Evolutionary conservation across 768 basidiomycete genomes (phyloP).

Genomic region (Strobilomyces dryophilus): DNA sequence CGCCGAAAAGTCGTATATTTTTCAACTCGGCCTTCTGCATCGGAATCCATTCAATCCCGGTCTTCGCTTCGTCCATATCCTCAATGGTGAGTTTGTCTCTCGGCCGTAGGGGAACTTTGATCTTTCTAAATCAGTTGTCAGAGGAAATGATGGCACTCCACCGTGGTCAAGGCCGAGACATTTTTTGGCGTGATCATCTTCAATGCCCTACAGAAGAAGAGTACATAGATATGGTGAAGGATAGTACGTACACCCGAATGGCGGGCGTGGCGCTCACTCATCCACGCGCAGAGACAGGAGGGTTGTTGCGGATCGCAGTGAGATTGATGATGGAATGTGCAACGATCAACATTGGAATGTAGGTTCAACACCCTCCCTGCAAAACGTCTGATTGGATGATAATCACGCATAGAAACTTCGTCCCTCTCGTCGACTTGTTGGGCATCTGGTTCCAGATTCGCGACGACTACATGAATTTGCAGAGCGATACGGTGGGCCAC

Average conservation of each 20-base stretch:
- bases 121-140: constrained; percentile 8
- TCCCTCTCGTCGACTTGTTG: constrained; percentile 53
- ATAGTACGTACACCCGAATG: constrained; percentile 53
- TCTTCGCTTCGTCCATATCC: constrained; percentile 59
- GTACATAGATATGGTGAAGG: constrained; percentile 93
- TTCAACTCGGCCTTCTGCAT: constrained; percentile 34
- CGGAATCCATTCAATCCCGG: constrained; percentile 17
- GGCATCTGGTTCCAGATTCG: constrained; percentile 58
- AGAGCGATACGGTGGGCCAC: constrained; percentile 19
- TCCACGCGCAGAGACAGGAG: constrained; percentile 76
- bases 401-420: constrained; percentile 39
- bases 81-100: constrained; percentile 53
- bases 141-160: constrained; percentile 79
- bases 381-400: neutral
- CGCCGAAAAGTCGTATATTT: constrained; percentile 17
- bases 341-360: constrained; percentile 57
- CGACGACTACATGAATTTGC: constrained; percentile 47
- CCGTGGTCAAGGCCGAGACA: constrained; percentile 89
- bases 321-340: constrained; percentile 94
- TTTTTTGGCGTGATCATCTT: constrained; percentile 90
- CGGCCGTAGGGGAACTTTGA: neutral
- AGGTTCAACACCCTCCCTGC: constrained; percentile 18
- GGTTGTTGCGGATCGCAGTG: constrained; percentile 84
- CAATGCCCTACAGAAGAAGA: constrained; percentile 92
- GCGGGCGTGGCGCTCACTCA: neutral